These are phyloP conservation scores for Pseudonitzschia multiseries DNA, from an alignment of 108 stramenopile species.

Conservation along the genomic window DNA sequence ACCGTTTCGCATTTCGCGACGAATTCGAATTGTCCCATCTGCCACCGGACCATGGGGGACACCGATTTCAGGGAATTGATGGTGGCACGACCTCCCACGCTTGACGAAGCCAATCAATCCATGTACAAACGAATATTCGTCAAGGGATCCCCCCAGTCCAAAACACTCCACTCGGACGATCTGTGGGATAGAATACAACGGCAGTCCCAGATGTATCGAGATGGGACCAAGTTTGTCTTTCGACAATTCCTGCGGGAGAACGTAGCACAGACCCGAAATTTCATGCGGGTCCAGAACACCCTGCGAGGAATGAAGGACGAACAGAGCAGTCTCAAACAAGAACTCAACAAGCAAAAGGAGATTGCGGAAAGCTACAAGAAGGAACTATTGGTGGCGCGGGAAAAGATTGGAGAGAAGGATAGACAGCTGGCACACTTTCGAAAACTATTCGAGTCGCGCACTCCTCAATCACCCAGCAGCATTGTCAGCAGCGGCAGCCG, in stretches of 20 bases:
- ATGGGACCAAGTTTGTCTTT: constrained; percentile 63
- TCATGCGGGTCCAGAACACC: constrained; percentile 26
- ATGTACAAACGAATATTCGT: constrained; percentile 7
- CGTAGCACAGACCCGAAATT: constrained; percentile 35
- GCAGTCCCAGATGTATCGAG: constrained; percentile 48
- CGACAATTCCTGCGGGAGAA: constrained; percentile 69
- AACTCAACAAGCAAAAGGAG: constrained; percentile 49
- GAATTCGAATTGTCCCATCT: constrained; percentile 60
- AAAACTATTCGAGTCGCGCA: constrained; percentile 14
- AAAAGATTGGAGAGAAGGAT: constrained; percentile 57
- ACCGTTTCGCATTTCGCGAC: constrained; percentile 70
- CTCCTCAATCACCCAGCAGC: not conserved
- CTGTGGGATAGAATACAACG: constrained; percentile 31
- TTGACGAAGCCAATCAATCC: not conserved
- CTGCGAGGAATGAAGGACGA: constrained; percentile 52
- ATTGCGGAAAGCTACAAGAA: constrained; percentile 53
- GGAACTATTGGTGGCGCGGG: constrained; percentile 47
- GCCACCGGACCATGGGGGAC: constrained; percentile 52
- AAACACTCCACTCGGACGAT: constrained; percentile 9
- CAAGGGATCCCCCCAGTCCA: not conserved
- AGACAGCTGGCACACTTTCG: constrained; percentile 41
- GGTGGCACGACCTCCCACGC: constrained; percentile 57
- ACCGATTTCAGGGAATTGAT: constrained; percentile 72
- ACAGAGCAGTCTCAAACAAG: constrained; percentile 58
- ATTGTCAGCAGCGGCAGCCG: not conserved